Conservation (phyloP, 2,329 filamentous ascomycete species). For the Arthroderma sp. region DNA sequence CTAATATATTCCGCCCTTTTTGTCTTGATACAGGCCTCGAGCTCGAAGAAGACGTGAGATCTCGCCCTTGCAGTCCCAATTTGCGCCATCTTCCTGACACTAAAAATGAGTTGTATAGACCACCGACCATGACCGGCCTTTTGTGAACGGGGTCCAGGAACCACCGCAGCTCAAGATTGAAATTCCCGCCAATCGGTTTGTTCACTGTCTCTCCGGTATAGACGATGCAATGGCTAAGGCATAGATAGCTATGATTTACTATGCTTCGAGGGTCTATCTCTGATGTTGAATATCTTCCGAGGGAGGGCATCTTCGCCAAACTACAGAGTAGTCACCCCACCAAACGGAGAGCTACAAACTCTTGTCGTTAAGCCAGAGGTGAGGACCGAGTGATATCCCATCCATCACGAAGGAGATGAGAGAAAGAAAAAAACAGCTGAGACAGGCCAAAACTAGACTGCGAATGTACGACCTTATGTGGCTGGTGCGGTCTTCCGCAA, state of each 20-base stretch:
- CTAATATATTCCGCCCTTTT: conserved; percentile 12
- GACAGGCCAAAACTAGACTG: conserved; percentile 41
- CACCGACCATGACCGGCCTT: conserved; percentile 59
- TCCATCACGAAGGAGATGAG: background rate
- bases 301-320: conserved; percentile 64
- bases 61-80: background rate
- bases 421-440: conserved; percentile 7
- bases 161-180: conserved; percentile 94
- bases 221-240: conserved; percentile 17
- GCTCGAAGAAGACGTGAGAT: conserved; percentile 70
- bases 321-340: conserved; percentile 62
- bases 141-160: conserved; percentile 69
- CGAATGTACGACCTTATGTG: conserved; percentile 71
- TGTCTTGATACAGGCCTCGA: conserved; percentile 57
- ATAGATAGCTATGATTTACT: conserved; percentile 64
- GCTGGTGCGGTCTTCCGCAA: conserved; percentile 81
- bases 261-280: conserved; percentile 89
- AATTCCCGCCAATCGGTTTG: conserved; percentile 85
- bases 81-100: conserved; percentile 12
- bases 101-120: conserved; percentile 37
- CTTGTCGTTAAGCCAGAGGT: conserved; percentile 64
- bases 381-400: conserved; percentile 15
- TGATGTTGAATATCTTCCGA: conserved; percentile 92
- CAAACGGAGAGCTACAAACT: conserved; percentile 60
- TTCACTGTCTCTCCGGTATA: conserved; percentile 5